Conservation (phyloP, 805 yeast species). For the Phaffomyces antillensis region DNA sequence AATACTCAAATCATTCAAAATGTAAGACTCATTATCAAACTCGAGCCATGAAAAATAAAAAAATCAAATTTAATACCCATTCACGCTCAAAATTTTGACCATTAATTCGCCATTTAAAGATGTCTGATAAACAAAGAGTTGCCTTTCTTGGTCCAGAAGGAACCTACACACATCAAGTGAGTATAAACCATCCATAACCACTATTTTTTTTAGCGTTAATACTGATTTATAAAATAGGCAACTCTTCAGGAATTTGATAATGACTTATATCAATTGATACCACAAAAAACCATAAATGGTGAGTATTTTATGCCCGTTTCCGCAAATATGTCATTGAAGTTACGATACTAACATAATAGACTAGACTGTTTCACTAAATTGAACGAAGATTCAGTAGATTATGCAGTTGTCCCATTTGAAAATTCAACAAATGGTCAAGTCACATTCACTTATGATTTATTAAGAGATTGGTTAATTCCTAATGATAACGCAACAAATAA, state of each 20-base stretch:
- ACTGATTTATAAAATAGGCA: slow-evolving; percentile 29
- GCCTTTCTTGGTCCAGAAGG: slow-evolving; percentile 88
- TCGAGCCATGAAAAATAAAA: not conserved
- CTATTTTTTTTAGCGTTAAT: no score
- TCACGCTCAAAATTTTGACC: not conserved
- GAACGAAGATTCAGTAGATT: slow-evolving; percentile 41
- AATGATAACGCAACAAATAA: not conserved
- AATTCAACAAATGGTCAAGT: slow-evolving; percentile 96
- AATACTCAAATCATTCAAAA: not conserved
- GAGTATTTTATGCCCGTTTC: slow-evolving; percentile 8
- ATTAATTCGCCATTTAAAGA: not conserved
- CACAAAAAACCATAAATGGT: slow-evolving; percentile 17
- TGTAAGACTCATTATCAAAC: not conserved
- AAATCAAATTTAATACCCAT: no score
- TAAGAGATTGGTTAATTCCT: slow-evolving; percentile 57
- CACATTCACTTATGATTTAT: slow-evolving; percentile 71
- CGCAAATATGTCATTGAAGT: no score
- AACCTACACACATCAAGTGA: slow-evolving; percentile 84
- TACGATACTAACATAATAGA: slow-evolving; percentile 9
- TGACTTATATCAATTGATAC: slow-evolving; percentile 13
- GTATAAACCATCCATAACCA: not conserved
- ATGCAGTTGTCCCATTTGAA: slow-evolving; percentile 82
- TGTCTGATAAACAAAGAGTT: slow-evolving; percentile 29
- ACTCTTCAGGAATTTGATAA: slow-evolving; percentile 48
- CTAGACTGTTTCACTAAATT: slow-evolving; percentile 52